A percentile compares a stretch with the other conserved stretches of the same genome.
Evolutionary conservation across 1,284 basidiomycete species (phyloP).

Genomic region (Irpex sp.): DNA sequence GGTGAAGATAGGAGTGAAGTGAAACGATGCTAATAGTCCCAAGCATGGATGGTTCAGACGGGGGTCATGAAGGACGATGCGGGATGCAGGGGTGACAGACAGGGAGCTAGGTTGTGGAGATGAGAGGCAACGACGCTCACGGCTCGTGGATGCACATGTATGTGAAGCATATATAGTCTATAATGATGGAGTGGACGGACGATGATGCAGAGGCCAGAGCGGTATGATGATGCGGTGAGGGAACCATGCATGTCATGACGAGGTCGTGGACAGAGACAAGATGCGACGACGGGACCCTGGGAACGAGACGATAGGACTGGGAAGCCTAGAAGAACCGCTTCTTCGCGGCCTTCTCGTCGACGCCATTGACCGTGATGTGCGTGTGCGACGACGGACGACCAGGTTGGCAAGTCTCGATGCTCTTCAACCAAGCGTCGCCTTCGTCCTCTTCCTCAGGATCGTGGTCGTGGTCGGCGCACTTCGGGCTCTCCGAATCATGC

Average conservation of each 20-base stretch:
- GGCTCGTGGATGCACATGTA: background rate
- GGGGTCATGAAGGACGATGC: background rate
- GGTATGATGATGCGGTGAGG: background rate
- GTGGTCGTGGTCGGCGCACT: conserved; percentile 61
- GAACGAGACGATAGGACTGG: background rate
- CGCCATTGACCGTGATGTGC: conserved; percentile 61
- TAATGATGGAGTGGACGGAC: background rate
- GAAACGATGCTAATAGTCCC: background rate
- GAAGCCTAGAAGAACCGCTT: conserved; percentile 59
- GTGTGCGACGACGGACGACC: conserved; percentile 48
- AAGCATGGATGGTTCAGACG: background rate
- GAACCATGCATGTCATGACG: background rate
- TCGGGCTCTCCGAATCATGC: conserved; percentile 34
- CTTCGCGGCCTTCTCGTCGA: conserved; percentile 71
- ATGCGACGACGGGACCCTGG: too few species aligned
- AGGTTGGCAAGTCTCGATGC: conserved; percentile 67
- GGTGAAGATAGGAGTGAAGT: background rate
- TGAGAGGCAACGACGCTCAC: background rate
- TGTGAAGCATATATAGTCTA: background rate
- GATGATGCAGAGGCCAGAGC: background rate
- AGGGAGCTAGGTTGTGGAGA: background rate
- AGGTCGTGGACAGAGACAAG: too few species aligned
- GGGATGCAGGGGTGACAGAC: background rate
- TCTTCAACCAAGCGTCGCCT: conserved; percentile 77
- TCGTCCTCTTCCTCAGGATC: conserved; percentile 66